Evolutionary conservation across 257 asterid genomes (phyloP).

Genomic region (Apocynum venetum): DNA sequence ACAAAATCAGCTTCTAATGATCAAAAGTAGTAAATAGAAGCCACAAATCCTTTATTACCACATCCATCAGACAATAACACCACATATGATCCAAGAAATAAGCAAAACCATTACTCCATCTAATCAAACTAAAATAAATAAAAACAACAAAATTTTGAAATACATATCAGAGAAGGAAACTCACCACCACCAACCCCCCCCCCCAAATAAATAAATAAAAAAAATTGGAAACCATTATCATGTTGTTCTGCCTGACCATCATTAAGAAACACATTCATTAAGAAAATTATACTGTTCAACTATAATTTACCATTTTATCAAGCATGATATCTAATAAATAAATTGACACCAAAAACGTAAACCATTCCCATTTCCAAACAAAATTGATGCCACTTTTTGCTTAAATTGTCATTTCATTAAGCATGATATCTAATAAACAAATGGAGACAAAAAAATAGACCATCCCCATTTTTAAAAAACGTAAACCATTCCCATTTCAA

Average conservation of each 20-base stretch:
- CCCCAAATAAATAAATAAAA: neutral
- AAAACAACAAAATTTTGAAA: neutral
- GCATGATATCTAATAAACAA: neutral
- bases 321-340: neutral
- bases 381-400: neutral
- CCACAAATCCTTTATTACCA: no score
- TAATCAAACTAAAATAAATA: neutral
- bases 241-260: neutral
- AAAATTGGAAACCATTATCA: neutral
- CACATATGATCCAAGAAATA: no score
- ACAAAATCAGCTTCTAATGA: neutral
- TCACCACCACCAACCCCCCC: no score
- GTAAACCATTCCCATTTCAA: no score
- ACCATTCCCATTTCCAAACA: neutral
- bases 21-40: neutral
- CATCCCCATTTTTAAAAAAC: neutral
- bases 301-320: neutral
- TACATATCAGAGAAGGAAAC: neutral
- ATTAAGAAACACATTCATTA: slow-evolving; percentile 6
- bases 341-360: neutral
- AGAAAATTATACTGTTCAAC: neutral
- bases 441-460: neutral
- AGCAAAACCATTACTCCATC: neutral
- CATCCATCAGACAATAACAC: neutral
- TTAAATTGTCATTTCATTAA: no score